These are phyloP conservation scores for Grigorovia yakushimaensis DNA, from an alignment of 805 yeast genomes.

Conservation along the genomic window DNA sequence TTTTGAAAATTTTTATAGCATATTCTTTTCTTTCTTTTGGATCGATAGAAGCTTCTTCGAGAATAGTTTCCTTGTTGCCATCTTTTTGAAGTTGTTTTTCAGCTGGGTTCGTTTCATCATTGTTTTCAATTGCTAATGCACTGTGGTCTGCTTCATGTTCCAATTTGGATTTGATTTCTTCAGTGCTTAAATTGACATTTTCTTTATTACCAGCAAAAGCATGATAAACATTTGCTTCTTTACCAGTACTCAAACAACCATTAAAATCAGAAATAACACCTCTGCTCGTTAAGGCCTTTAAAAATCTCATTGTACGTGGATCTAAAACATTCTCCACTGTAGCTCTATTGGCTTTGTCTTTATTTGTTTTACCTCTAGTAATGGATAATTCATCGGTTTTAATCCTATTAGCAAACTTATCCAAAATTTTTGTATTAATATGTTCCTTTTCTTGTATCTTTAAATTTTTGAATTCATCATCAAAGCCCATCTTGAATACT, in stretches of 20 bases:
- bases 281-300: constrained; percentile 70
- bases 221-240: constrained; percentile 97
- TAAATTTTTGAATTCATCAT: constrained; percentile 16
- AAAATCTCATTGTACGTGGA: constrained; percentile 81
- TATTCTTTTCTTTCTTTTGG: constrained; percentile 35
- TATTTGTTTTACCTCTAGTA: constrained; percentile 49
- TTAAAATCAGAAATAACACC: constrained; percentile 79
- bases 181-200: constrained; percentile 6
- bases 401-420: constrained; percentile 53
- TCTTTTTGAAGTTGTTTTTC: too few relatives aligned
- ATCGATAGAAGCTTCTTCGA: not conserved
- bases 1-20: constrained; percentile 92
- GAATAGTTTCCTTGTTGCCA: not conserved
- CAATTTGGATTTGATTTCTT: constrained; percentile 5
- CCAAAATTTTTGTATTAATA: constrained; percentile 42
- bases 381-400: constrained; percentile 50
- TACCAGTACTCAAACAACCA: constrained; percentile 94
- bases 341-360: constrained; percentile 87
- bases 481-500: constrained; percentile 5
- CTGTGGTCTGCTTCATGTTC: constrained; percentile 1
- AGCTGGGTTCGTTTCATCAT: not conserved
- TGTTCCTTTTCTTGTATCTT: constrained; percentile 18
- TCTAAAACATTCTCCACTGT: constrained; percentile 95
- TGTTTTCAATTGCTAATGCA: not conserved
- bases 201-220: constrained; percentile 39